These are phyloP conservation scores for Conringia planisiliqua DNA, from an alignment of 345 rosid species.

Conservation along the genomic window DNA sequence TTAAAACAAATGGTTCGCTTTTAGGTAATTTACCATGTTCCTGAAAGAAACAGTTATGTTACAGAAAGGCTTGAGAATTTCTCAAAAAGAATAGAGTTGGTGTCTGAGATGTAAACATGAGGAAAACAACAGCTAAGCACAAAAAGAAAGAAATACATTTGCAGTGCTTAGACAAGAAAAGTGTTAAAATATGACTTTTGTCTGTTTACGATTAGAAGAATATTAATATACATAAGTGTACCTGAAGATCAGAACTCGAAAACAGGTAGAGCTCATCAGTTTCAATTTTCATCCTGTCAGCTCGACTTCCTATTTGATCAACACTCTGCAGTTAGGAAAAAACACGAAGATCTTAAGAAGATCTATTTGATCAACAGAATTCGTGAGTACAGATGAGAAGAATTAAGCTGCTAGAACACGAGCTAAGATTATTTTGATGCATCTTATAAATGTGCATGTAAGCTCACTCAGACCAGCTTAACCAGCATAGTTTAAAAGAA, in stretches of 20 bases:
- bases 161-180: not conserved
- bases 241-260: constrained; percentile 92
- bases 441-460: constrained; percentile 5
- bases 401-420: not conserved
- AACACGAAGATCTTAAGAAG: not conserved
- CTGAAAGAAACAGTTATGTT: not conserved
- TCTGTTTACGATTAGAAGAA: not conserved
- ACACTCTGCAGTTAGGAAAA: constrained; percentile 56
- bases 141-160: not conserved
- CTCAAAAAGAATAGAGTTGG: not conserved
- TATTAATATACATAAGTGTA: constrained; percentile 11
- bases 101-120: not conserved
- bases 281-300: constrained; percentile 66
- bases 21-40: not conserved
- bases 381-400: not conserved
- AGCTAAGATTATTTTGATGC: not conserved
- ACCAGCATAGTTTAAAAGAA: not conserved
- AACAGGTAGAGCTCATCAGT: constrained; percentile 68
- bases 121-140: not conserved
- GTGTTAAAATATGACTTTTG: not conserved
- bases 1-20: not conserved
- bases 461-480: not conserved
- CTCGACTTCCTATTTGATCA: constrained; percentile 88
- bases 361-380: not conserved
- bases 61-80: constrained; percentile 5